Conservation (phyloP, 2,329 filamentous ascomycete genomes). For the Raffaelea albimanens region DNA sequence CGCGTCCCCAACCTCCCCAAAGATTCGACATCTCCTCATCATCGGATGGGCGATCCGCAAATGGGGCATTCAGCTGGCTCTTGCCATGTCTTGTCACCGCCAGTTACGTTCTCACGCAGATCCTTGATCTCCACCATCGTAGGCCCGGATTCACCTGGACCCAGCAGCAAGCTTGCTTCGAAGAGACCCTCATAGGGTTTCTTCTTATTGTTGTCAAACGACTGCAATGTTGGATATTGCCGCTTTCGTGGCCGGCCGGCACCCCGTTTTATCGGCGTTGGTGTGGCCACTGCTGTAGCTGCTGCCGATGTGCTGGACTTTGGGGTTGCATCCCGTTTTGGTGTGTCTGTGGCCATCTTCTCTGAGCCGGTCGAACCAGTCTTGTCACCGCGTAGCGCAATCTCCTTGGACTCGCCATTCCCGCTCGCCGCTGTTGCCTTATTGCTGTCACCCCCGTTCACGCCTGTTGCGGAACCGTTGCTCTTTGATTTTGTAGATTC, state of each 20-base stretch:
- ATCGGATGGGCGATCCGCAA: conserved; percentile 25
- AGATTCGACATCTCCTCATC: background rate
- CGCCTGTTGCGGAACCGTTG: background rate
- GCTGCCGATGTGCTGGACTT: conserved; percentile 7
- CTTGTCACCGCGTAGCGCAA: background rate
- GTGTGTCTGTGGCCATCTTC: background rate
- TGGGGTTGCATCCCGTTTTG: background rate
- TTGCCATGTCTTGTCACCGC: conserved; percentile 43
- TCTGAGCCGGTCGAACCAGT: background rate
- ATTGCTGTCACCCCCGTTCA: conserved; percentile 12
- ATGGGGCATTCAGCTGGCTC: conserved; percentile 41
- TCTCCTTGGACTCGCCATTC: conserved; percentile 3
- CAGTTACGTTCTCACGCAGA: conserved; percentile 34
- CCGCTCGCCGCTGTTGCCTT: conserved; percentile 14
- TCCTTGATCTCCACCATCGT: conserved; percentile 43
- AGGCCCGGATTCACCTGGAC: conserved; percentile 32
- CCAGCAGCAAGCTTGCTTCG: conserved; percentile 37
- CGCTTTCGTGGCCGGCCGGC: conserved; percentile 24
- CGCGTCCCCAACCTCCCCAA: no score
- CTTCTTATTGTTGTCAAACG: conserved; percentile 18
- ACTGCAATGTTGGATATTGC: conserved; percentile 18
- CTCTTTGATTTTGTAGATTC: background rate
- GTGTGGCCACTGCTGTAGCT: conserved; percentile 15
- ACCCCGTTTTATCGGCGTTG: conserved; percentile 12
- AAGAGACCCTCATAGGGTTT: conserved; percentile 45